These are phyloP conservation scores for Vanrija pseudolonga DNA, from an alignment of 1,284 basidiomycete genomes.

Conservation along the genomic window DNA sequence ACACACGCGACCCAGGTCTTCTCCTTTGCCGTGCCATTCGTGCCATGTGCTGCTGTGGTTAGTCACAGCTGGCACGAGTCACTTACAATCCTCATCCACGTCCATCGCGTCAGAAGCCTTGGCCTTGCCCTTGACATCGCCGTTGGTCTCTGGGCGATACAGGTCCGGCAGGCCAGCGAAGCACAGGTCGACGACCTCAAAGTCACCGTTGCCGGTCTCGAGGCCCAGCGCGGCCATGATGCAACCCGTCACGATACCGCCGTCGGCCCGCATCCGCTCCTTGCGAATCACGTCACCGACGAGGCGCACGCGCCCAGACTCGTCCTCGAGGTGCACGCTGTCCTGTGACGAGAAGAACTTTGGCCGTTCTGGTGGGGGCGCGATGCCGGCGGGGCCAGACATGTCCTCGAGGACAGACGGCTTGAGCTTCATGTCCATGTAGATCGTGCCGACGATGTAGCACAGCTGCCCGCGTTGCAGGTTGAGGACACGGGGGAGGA, in stretches of 20 bases:
- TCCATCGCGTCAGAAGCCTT: conserved; percentile 28
- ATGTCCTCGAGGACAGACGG: conserved; percentile 95
- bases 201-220: conserved; percentile 84
- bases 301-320: conserved; percentile 83
- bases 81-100: conserved; percentile 10
- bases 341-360: conserved; percentile 79
- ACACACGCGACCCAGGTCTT: conserved; percentile 73
- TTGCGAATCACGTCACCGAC: conserved; percentile 62
- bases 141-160: conserved; percentile 30
- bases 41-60: background rate
- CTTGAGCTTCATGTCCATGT: conserved; percentile 97
- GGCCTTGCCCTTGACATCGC: conserved; percentile 43
- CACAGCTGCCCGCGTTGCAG: conserved; percentile 78
- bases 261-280: conserved; percentile 50
- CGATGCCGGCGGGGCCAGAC: conserved; percentile 54
- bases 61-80: no score
- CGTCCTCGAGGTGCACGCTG: conserved; percentile 86
- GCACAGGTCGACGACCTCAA: conserved; percentile 89
- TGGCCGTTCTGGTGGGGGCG: conserved; percentile 67
- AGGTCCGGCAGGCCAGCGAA: conserved; percentile 76
- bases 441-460: conserved; percentile 90
- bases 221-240: conserved; percentile 85
- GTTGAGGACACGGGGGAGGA: conserved; percentile 82
- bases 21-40: conserved; percentile 18
- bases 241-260: conserved; percentile 75